Conservation (phyloP, 257 asterid species). For the Cinchona pubescens region DNA sequence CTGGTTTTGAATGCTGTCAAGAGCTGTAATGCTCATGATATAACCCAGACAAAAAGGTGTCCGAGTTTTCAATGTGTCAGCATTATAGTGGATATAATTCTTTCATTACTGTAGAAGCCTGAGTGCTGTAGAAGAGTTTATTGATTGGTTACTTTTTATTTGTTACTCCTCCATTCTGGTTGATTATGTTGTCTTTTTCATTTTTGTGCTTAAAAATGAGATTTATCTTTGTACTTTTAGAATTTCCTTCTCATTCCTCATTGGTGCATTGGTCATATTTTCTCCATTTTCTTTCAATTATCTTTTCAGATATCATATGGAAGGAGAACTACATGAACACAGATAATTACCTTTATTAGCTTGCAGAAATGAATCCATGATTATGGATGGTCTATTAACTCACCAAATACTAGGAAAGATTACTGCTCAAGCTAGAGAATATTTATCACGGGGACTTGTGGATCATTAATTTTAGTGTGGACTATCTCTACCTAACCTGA, state of each 20-base stretch:
- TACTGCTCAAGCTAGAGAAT: conserved; percentile 1
- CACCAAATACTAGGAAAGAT: background rate
- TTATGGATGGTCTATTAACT: background rate
- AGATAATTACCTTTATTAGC: background rate
- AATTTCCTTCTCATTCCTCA: background rate
- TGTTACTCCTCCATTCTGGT: conserved; percentile 1
- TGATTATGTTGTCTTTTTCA: background rate
- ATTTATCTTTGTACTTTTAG: background rate
- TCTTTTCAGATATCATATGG: too few species aligned
- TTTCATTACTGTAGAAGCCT: background rate
- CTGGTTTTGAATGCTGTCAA: background rate
- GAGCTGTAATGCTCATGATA: background rate
- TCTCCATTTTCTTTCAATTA: background rate
- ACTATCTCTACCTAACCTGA: background rate
- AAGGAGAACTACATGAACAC: background rate
- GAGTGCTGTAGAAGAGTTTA: background rate
- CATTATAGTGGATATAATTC: background rate
- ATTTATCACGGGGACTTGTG: background rate
- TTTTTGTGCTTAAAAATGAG: background rate
- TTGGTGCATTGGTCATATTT: too few species aligned
- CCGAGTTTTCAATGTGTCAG: background rate
- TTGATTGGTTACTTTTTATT: background rate
- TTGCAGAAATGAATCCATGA: background rate
- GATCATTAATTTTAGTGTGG: background rate
- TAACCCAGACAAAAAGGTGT: background rate